Evolutionary conservation across 345 rosid species (phyloP), one percentile per base, ranked within the genome.

Genomic region (Citrus mangshanensis): DNA sequence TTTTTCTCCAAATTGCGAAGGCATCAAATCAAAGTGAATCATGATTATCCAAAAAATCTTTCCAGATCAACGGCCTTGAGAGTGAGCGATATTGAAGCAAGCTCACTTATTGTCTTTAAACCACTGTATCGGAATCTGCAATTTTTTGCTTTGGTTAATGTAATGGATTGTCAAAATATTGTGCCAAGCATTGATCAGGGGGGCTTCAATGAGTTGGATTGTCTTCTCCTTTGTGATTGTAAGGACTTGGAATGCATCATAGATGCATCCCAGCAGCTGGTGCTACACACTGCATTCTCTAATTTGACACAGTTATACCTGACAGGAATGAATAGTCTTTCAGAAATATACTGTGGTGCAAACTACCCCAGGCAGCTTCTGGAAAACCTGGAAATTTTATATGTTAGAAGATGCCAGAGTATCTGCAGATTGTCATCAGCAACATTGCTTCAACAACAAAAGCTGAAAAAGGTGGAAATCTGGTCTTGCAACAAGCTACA

Each of bases 271-370:
- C 59, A 59, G 30, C 9, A 22, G 25, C 30, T 25, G 6, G n/a
- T 74, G 72, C 67, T 68, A 58, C 3, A 32, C 30, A 67, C 65
- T 24, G 82, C 73, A 21, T 74, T 79, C 58, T 79, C 74, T 16
- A 66, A 68, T 28, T 73, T 79, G 46, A 24, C 24, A 60, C 19
- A 61, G 3, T 74, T 74, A 63, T 24, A 35, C 42, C 60, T 74
- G n/a, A 55, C 24, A 19, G n/a, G 21, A 6, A 55, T 21, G n/a
- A 55, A 21, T 60, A n/a, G 5, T 60, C 30, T 60, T 9, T 24
- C 27, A 60, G 28, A 60, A 60, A 9, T 24, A 24, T 60, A 24
- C 30, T 24, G 25, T 60, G 30, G 59, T 55, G 59, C 27, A 60
- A 7, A n/a, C 13, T 8, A 21, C 27, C 64, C 64, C n/a, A 5